Conservation (phyloP, 345 rosid genomes). For the Dovyalis caffra region DNA sequence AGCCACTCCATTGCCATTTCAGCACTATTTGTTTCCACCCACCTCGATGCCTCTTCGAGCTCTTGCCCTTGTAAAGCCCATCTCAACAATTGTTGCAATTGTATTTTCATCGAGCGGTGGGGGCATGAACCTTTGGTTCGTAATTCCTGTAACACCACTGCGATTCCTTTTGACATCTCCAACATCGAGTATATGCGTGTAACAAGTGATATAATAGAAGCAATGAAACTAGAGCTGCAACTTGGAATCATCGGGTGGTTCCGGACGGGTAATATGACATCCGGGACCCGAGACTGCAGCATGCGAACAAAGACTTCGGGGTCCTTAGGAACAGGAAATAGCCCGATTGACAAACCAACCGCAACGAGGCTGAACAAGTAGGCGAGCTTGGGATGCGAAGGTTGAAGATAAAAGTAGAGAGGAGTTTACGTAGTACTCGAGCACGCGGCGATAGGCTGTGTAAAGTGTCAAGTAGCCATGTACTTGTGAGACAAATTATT, state of each 20-base stretch:
- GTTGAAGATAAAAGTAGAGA: slow-evolving; percentile 61
- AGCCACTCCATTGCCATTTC: slow-evolving; percentile 99
- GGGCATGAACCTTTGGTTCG: slow-evolving; percentile 69
- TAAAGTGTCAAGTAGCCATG: slow-evolving; percentile 83
- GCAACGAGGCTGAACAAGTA: slow-evolving; percentile 88
- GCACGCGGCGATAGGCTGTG: slow-evolving; percentile 71
- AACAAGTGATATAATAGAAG: slow-evolving; percentile 73
- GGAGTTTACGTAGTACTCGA: slow-evolving; percentile 87
- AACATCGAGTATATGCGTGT: slow-evolving; percentile 83
- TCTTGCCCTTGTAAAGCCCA: slow-evolving; percentile 98
- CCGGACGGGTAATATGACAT: slow-evolving; percentile 84
- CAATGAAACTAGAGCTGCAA: slow-evolving; percentile 70
- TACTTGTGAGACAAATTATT: slow-evolving; percentile 54
- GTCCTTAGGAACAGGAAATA: slow-evolving; percentile 88
- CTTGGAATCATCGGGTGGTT: slow-evolving; percentile 76
- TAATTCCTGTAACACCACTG: slow-evolving; percentile 56
- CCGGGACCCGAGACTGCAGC: slow-evolving; percentile 91
- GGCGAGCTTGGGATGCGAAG: slow-evolving; percentile 78
- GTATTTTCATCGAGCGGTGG: slow-evolving; percentile 91
- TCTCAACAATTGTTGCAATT: slow-evolving; percentile 84
- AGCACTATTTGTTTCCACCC: slow-evolving; percentile 93
- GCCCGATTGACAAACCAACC: slow-evolving; percentile 83
- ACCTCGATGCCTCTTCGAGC: slow-evolving; percentile 89
- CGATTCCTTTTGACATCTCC: slow-evolving; percentile 81
- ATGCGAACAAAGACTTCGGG: slow-evolving; percentile 80